A percentile compares a stretch with the other conserved stretches of the same genome.
Conservation (phyloP, 2,329 filamentous ascomycete species). For the Gaeumannomyces sp. region DNA sequence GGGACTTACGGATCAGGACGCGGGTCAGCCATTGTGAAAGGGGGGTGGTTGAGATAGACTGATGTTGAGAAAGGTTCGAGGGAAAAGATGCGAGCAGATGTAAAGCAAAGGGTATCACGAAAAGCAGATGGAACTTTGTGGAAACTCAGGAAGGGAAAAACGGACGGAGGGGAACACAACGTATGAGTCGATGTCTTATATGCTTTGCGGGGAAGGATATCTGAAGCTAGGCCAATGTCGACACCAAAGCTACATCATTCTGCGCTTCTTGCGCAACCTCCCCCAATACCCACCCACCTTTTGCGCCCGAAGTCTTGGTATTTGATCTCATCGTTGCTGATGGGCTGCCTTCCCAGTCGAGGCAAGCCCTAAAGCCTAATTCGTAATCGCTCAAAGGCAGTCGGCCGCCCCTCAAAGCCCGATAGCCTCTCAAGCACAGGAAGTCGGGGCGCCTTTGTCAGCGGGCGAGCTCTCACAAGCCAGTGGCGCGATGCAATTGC, state of each 20-base stretch:
- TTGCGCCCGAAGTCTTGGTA: neutral
- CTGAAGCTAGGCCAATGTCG: neutral
- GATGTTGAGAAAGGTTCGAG: neutral
- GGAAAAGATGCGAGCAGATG: slow-evolving; percentile 7
- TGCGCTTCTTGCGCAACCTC: neutral
- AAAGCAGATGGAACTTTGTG: slow-evolving; percentile 2
- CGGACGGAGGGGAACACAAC: neutral
- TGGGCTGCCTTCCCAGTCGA: neutral
- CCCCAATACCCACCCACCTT: neutral
- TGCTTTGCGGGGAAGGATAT: neutral
- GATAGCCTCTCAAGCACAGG: neutral
- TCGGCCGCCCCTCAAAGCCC: neutral
- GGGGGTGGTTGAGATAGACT: slow-evolving; percentile 5
- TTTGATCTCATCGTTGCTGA: neutral
- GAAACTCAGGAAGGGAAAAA: neutral
- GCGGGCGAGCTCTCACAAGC: neutral
- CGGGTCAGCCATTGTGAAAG: slow-evolving; percentile 27
- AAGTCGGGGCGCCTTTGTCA: neutral
- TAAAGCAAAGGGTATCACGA: neutral
- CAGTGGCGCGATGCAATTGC: neutral
- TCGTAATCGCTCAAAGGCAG: neutral
- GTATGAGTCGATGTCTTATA: neutral
- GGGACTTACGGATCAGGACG: slow-evolving; percentile 28
- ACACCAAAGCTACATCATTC: neutral
- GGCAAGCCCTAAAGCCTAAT: neutral